A percentile compares a stretch with the other conserved stretches of the same genome.
Conservation (phyloP, 2,329 filamentous ascomycete genomes). For the Exophiala xenobiotica region DNA sequence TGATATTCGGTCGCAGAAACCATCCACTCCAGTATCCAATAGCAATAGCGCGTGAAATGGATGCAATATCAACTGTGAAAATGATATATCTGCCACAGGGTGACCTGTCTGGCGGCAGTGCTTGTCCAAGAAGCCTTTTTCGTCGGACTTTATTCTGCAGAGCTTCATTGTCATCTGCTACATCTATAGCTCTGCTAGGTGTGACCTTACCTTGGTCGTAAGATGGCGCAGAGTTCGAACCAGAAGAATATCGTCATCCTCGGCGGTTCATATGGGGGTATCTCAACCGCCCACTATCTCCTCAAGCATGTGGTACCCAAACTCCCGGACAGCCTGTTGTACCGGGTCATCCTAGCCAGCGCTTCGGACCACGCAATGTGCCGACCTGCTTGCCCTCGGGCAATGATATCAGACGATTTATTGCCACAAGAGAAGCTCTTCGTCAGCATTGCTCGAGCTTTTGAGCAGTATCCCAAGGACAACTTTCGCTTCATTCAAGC, state of each 20-base stretch:
- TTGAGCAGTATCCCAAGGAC: conserved; percentile 40
- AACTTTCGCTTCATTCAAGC: conserved; percentile 48
- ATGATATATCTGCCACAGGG: too few species aligned
- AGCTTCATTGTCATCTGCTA: too few species aligned
- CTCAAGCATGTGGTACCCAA: conserved; percentile 53
- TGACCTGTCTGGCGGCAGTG: too few species aligned
- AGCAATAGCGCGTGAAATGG: too few species aligned
- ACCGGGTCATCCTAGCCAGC: conserved; percentile 48
- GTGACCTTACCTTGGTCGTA: not conserved
- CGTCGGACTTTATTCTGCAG: not conserved
- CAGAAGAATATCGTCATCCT: conserved; percentile 52
- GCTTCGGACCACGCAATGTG: conserved; percentile 44
- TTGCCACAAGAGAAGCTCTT: conserved; percentile 50
- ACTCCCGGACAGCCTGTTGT: conserved; percentile 37
- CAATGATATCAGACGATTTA: conserved; percentile 47
- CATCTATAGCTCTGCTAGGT: not conserved
- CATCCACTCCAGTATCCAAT: too few species aligned
- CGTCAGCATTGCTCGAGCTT: conserved; percentile 39
- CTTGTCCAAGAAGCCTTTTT: too few species aligned
- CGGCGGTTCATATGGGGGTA: conserved; percentile 54
- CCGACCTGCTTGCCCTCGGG: conserved; percentile 48
- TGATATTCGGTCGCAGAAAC: too few species aligned
- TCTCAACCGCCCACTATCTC: conserved; percentile 54
- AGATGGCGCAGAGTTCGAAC: not conserved
- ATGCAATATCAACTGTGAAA: too few species aligned